Evolutionary conservation across 1,284 basidiomycete genomes (phyloP), one percentile per base, ranked within the genome.

Genomic region (Vanrija sp.): DNA sequence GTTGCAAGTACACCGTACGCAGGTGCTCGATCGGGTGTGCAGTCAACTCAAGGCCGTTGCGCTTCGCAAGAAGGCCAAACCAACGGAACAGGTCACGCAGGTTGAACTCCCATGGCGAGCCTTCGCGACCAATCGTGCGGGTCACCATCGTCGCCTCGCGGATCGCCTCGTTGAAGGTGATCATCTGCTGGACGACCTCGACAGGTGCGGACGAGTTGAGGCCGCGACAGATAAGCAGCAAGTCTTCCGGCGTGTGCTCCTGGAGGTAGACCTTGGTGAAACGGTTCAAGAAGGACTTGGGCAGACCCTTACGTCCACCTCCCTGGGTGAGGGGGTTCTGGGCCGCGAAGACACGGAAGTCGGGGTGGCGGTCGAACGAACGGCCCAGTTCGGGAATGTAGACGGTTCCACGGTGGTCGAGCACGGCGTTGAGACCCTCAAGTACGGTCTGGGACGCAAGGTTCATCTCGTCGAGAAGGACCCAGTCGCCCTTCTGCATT

Each of bases 51-150:
- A 83, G 76, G 0, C 84, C 87, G 24, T 79, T 75, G 31, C 69
- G 63, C 14, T 69, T 58, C 42, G 76, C 71, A 9, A 81, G 63
- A 19, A 83, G 72, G 6, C 68, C 66, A 47, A 83, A 76, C 95
- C 96, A 98, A 47, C 96, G 85, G 57, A 95, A 84, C 39, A 98
- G 81, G 74, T 99, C 96, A 37, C 96, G 88, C 49, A 99, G 79
- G 70, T 99, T 99, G 80, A 99, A 98, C 71, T 99, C 96, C 96
- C 96, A 99, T 1, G 96, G 96, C 48, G 84, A 82, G 9, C 96
- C 96, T 57, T 88, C 84, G 43, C 85, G 82, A 6, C 84, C 94
- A 67, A 98, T 92, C 1, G 80, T 66, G 25, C 84, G 82, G 52
- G 83, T 82, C 25, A 84, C 71, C 63, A 84, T 84, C 4, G 88